Evolutionary conservation across 768 basidiomycete genomes (phyloP).

Genomic region (Tricholomella constricta): DNA sequence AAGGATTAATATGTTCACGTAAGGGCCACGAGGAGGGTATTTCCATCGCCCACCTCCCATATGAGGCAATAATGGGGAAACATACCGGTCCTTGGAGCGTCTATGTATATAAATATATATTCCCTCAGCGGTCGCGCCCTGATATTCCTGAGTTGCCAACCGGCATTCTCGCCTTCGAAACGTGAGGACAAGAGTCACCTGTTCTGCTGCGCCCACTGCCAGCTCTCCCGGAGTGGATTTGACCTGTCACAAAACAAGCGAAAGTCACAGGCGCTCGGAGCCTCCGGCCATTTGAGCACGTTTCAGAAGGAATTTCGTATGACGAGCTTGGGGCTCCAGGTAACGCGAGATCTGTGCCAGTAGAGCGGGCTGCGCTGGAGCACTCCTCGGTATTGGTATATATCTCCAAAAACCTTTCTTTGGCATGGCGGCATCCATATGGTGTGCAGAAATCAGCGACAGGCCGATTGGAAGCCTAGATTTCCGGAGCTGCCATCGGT

Average conservation of each 20-base stretch:
- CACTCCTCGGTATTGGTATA: background rate
- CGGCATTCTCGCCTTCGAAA: conserved; percentile 6
- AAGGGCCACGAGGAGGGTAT: conserved; percentile 6
- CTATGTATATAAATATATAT: background rate
- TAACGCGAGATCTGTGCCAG: too few relatives aligned
- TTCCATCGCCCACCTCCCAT: background rate
- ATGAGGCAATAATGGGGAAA: conserved; percentile 3
- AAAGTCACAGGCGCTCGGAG: background rate
- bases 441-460: conserved; percentile 7
- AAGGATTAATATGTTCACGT: conserved; percentile 21
- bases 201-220: background rate
- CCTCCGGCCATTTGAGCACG: too few relatives aligned
- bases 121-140: conserved; percentile 6
- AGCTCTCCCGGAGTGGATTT: background rate
- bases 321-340: too few relatives aligned
- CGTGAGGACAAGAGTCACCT: conserved; percentile 6
- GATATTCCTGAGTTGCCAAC: conserved; percentile 5
- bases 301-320: too few relatives aligned
- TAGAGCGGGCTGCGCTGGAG: background rate
- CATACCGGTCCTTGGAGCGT: conserved; percentile 8
- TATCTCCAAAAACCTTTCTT: background rate
- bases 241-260: background rate
- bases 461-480: conserved; percentile 14
- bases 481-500: background rate
- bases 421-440: background rate